phyloP scores from a whole-genome alignment of 108 stramenopile species.

The Fragilariopsis cylindrus region DNA sequence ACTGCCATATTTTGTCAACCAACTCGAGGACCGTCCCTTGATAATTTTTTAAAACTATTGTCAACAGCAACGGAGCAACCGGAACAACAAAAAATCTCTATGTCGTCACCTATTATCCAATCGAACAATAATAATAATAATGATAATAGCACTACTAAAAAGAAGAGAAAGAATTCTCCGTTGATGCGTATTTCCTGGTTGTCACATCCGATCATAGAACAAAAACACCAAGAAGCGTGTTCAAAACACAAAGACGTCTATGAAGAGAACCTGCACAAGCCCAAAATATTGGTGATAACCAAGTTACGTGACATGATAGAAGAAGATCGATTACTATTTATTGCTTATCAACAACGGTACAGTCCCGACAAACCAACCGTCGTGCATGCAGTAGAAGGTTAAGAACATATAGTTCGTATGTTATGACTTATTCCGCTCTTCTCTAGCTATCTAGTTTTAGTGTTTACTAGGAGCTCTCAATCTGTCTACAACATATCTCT shows the following conservation, averaged over 20 bases:
- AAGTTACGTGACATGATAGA: slow-evolving; percentile 58
- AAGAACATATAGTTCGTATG: too few species aligned
- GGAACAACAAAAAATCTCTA: too few species aligned
- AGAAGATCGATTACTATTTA: slow-evolving; percentile 32
- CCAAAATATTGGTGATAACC: slow-evolving; percentile 49
- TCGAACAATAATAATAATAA: too few species aligned
- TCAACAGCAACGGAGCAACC: slow-evolving; percentile 19
- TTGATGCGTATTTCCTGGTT: neutral
- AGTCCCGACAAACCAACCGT: neutral
- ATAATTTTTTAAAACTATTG: slow-evolving; percentile 53
- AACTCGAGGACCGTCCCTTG: slow-evolving; percentile 58
- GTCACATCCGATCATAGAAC: slow-evolving; percentile 17
- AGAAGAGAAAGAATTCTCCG: neutral
- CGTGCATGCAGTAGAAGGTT: too few species aligned
- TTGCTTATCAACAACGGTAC: slow-evolving; percentile 1
- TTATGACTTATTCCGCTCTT: too few species aligned
- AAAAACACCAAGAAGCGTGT: slow-evolving; percentile 17
- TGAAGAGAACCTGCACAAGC: slow-evolving; percentile 62
- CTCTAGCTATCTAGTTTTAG: too few species aligned
- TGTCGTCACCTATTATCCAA: too few species aligned
- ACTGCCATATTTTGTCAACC: slow-evolving; percentile 76
- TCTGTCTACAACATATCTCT: too few species aligned
- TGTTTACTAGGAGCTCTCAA: too few species aligned
- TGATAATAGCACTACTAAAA: neutral
- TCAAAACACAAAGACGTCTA: slow-evolving; percentile 26